phyloP scores from a whole-genome alignment of 2,329 filamentous ascomycete genomes.

The Trichoderma semiorbis region DNA sequence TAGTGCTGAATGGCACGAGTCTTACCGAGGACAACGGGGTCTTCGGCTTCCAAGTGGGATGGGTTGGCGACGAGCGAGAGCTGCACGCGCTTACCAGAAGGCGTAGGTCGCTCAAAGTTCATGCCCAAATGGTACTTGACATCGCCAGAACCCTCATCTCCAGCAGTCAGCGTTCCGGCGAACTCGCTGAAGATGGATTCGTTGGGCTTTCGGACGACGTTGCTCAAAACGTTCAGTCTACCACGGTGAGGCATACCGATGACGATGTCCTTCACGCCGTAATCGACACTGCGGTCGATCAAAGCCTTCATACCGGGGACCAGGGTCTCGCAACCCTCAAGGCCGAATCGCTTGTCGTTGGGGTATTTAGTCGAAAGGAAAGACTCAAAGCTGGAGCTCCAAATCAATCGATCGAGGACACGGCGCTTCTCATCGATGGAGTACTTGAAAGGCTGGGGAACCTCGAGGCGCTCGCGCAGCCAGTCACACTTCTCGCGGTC shows the following conservation, averaged over 20 bases:
- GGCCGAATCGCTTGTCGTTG: constrained; percentile 98
- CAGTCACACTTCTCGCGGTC: constrained; percentile 98
- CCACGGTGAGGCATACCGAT: constrained; percentile 99
- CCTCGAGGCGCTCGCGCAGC: constrained; percentile 91
- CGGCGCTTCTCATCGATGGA: constrained; percentile 97
- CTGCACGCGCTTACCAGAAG: constrained; percentile 98
- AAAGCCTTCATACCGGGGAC: constrained; percentile 99
- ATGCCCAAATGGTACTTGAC: constrained; percentile 99
- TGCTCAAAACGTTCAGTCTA: constrained; percentile 94
- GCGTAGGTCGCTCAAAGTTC: constrained; percentile 99
- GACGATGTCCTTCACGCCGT: constrained; percentile 97
- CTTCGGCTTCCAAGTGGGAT: constrained; percentile 95
- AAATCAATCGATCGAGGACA: constrained; percentile 95
- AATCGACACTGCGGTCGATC: constrained; percentile 97
- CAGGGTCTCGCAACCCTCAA: constrained; percentile 94
- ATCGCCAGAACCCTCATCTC: constrained; percentile 95
- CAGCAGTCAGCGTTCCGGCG: constrained; percentile 78
- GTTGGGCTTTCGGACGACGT: constrained; percentile 98
- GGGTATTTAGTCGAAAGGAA: constrained; percentile 98
- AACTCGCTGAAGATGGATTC: constrained; percentile 99
- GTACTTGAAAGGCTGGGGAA: constrained; percentile 94
- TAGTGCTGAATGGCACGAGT: constrained; percentile 97
- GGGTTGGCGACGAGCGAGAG: constrained; percentile 97
- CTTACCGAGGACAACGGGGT: constrained; percentile 96
- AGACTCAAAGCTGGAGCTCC: constrained; percentile 94